phyloP scores from a whole-genome alignment of 2,329 filamentous ascomycete species.

The Fusarium equiseti region DNA sequence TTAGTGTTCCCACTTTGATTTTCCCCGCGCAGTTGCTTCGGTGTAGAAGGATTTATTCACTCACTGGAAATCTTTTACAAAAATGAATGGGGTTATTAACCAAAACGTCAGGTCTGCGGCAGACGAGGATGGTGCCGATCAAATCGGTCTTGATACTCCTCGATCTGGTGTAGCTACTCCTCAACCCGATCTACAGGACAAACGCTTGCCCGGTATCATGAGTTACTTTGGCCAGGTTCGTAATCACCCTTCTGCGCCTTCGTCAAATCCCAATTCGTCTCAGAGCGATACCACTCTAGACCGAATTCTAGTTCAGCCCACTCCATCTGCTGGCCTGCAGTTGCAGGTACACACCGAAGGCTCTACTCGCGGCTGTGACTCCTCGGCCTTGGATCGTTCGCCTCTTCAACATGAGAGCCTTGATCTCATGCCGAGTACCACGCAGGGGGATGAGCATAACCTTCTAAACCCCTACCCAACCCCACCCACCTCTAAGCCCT shows the following conservation, averaged over 20 bases:
- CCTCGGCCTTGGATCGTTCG: conserved; percentile 38
- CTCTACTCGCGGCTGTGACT: conserved; percentile 41
- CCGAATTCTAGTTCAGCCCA: conserved; percentile 44
- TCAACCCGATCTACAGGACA: conserved; percentile 92
- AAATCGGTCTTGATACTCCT: conserved; percentile 86
- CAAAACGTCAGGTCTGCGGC: conserved; percentile 65
- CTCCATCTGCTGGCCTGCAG: conserved; percentile 51
- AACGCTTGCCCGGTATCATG: conserved; percentile 94
- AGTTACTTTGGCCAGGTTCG: conserved; percentile 99
- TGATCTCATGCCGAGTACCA: conserved; percentile 40
- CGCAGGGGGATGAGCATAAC: conserved; percentile 41
- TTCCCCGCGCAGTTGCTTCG: conserved; percentile 47
- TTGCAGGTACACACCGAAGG: conserved; percentile 46
- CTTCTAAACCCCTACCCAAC: conserved; percentile 63
- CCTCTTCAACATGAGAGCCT: conserved; percentile 45
- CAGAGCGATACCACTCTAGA: conserved; percentile 49
- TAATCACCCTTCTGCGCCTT: conserved; percentile 75
- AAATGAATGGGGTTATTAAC: conserved; percentile 65
- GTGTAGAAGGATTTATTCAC: conserved; percentile 48
- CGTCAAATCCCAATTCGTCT: conserved; percentile 56
- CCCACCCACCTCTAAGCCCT: conserved; percentile 65
- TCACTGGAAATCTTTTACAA: conserved; percentile 48
- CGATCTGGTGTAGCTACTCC: conserved; percentile 93
- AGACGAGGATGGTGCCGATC: conserved; percentile 79
- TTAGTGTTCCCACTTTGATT: conserved; percentile 55